Evolutionary conservation across 345 rosid species (phyloP).

Genomic region (Adansonia digitata): DNA sequence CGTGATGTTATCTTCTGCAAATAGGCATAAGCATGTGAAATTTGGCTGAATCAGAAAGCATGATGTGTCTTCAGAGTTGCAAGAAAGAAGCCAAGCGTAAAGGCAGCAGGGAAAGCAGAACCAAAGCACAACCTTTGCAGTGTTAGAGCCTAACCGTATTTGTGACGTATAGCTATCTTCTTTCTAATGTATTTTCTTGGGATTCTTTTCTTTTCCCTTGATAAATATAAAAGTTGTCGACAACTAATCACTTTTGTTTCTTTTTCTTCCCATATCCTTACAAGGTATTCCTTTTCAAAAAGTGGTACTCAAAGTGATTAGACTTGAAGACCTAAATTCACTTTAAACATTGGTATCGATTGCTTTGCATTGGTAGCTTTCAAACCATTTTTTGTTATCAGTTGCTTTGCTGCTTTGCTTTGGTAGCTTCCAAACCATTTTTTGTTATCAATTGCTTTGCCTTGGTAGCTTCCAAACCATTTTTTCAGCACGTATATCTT

Average conservation of each 20-base stretch:
- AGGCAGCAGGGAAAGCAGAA: neutral
- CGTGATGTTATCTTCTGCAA: neutral
- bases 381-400: no score
- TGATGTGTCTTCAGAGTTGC: neutral
- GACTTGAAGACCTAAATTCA: neutral
- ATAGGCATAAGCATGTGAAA: neutral
- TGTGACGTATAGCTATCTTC: neutral
- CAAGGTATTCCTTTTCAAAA: constrained; percentile 30
- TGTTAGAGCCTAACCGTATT: neutral
- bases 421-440: no score
- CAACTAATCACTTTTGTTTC: constrained; percentile 11
- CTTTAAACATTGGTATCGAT: constrained; percentile 1
- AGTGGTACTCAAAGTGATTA: constrained; percentile 14
- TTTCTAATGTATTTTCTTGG: neutral
- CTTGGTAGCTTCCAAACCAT: constrained; percentile 14
- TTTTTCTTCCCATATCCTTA: constrained; percentile 7
- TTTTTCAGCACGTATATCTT: neutral
- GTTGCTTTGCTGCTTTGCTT: constrained; percentile 21
- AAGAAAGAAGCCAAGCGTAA: neutral
- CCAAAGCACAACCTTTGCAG: neutral
- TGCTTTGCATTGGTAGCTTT: constrained; percentile 17
- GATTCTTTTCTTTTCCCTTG: constrained; percentile 2
- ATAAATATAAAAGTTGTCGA: constrained; percentile 3
- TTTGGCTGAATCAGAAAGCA: neutral
- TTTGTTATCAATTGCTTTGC: constrained; percentile 9